Evolutionary conservation across 306 rosid species (phyloP), one percentile per base, ranked within the genome.

Genomic region (Crataegus laevigata): DNA sequence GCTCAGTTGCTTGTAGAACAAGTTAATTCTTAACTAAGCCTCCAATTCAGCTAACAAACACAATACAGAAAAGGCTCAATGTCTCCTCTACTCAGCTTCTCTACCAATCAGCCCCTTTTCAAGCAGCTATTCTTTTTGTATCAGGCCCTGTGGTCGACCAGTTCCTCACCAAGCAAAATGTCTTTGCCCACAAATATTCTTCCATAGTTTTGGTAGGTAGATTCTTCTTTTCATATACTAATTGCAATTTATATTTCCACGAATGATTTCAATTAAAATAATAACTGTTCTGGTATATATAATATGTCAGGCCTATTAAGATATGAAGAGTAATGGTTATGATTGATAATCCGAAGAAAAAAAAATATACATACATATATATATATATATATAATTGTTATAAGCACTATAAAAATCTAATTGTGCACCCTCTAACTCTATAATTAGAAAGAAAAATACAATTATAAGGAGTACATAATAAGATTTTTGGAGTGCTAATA

Each of bases 71-170:
- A 91, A 91, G 89, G 89, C 91, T 90, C 18, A 92, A 87, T 67
- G 99, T 94, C 15, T 87, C 99, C 67, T 94, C 99, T 15, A 94
- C 99, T 11, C 99, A 94, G 77, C 89, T 94, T 38, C 87, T 94
- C 32, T 94, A 94, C 84, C 97, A 94, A 19, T 94, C 99, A 47
- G 89, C 97, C 3, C 99, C 99, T 70, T 94, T 90, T 84, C 99
- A 94, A 83, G 96, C 99, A 68, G 99, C 97, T 42, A 90, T 94
- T 86, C 96, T 94, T 12, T 92, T 92, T 75, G 92, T 94, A 64
- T 82, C 97, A 25, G 99, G 99, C 60, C 99, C 99, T 76, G 25
- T 88, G 34, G 93, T 94, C 30, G 99, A 94, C 83, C 91, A 90
- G 75, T 84, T 71, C 82, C 93, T 94, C 68, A 94, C 96, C 86